These are phyloP conservation scores for Batkoa obscura DNA, from an alignment of 371 early-diverging fungal species.

Conservation along the genomic window DNA sequence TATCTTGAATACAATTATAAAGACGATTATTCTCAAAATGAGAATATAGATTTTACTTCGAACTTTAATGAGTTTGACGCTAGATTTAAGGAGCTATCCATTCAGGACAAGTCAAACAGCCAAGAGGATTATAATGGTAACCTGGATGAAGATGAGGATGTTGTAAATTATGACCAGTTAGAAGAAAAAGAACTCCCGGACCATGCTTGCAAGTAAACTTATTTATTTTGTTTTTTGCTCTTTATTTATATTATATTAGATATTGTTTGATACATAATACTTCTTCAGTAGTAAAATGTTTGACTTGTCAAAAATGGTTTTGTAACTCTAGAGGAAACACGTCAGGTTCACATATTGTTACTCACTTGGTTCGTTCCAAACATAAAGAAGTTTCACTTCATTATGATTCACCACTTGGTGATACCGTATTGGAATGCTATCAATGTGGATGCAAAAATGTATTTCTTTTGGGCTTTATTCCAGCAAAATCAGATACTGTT, in stretches of 20 bases:
- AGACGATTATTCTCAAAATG: no score
- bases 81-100: no score
- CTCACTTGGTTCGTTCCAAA: conserved; percentile 82
- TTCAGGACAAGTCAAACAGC: no score
- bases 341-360: conserved; percentile 89
- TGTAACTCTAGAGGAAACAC: conserved; percentile 88
- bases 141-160: conserved; percentile 15
- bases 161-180: conserved; percentile 18
- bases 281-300: conserved; percentile 81
- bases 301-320: conserved; percentile 88
- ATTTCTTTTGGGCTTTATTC: conserved; percentile 93
- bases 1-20: no score
- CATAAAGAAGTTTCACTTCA: conserved; percentile 91
- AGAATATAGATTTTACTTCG: no score
- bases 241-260: conserved; percentile 10
- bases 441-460: conserved; percentile 92
- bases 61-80: no score
- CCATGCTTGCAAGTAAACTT: conserved; percentile 64
- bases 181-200: conserved; percentile 44
- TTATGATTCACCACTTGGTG: conserved; percentile 77
- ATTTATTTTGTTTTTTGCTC: background rate
- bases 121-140: no score
- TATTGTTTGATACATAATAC: conserved; percentile 90
- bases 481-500: conserved; percentile 95
- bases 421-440: conserved; percentile 88